Evolutionary conservation across 2,329 filamentous ascomycete species (phyloP).

Genomic region (Zymoseptoria passerinii): DNA sequence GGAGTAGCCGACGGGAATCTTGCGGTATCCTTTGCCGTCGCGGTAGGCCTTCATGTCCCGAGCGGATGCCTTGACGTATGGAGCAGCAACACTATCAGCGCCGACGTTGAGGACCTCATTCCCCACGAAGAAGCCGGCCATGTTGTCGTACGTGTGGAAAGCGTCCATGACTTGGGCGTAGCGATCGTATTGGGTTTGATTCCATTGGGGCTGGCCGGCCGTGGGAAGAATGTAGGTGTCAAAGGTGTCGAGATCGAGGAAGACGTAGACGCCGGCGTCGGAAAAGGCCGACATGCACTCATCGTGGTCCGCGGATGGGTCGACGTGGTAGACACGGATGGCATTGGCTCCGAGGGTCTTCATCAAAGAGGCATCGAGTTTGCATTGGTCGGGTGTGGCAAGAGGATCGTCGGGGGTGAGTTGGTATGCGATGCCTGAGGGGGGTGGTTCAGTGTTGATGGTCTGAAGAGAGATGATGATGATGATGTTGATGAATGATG

Average conservation of each 20-base stretch:
- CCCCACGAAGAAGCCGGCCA: slow-evolving; percentile 76
- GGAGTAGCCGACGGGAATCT: slow-evolving; percentile 79
- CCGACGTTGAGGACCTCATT: slow-evolving; percentile 69
- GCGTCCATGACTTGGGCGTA: slow-evolving; percentile 68
- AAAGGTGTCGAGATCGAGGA: slow-evolving; percentile 75
- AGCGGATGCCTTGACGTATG: slow-evolving; percentile 73
- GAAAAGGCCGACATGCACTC: slow-evolving; percentile 75
- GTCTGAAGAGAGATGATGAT: not conserved
- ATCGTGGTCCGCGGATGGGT: slow-evolving; percentile 60
- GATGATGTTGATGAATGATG: no score
- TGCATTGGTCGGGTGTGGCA: slow-evolving; percentile 65
- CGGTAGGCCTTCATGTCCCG: slow-evolving; percentile 78
- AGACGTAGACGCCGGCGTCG: slow-evolving; percentile 72
- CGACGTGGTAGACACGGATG: slow-evolving; percentile 83
- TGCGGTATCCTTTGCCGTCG: slow-evolving; percentile 64
- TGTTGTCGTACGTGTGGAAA: slow-evolving; percentile 70
- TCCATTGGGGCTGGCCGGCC: slow-evolving; percentile 56
- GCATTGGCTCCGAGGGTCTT: slow-evolving; percentile 71
- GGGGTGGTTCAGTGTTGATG: slow-evolving; percentile 38
- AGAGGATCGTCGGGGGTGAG: slow-evolving; percentile 64
- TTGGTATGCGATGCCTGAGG: slow-evolving; percentile 35
- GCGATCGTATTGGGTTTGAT: slow-evolving; percentile 57
- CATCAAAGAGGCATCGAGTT: slow-evolving; percentile 68
- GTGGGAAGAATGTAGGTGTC: slow-evolving; percentile 50
- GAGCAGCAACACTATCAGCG: slow-evolving; percentile 56